Conservation (phyloP, 2,329 filamentous ascomycete genomes). For the Parafenestella ontariensis region DNA sequence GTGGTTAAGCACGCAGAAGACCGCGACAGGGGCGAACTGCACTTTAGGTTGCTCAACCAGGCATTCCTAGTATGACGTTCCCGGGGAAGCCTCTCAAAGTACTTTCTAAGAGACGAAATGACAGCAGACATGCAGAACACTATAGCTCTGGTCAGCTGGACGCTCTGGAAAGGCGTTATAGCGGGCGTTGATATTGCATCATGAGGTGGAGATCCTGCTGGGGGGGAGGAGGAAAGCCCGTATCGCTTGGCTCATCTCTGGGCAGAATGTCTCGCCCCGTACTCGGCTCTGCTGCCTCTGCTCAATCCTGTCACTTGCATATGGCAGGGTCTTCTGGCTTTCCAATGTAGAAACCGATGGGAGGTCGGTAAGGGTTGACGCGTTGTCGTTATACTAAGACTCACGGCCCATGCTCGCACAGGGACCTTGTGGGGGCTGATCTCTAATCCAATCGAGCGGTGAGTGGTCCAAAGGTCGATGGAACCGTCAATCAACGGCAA, state of each 20-base stretch:
- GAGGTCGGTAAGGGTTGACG: constrained; percentile 1
- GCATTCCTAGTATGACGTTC: constrained; percentile 10
- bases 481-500: constrained; percentile 1
- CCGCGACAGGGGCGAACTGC: constrained; percentile 8
- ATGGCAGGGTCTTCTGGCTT: not conserved
- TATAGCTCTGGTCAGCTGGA: constrained; percentile 11
- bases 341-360: constrained; percentile 2
- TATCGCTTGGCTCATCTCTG: constrained; percentile 10
- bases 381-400: constrained; percentile 11
- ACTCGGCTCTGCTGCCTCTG: constrained; percentile 11
- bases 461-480: not conserved
- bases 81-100: constrained; percentile 14
- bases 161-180: constrained; percentile 4
- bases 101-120: constrained; percentile 8
- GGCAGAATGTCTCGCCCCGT: constrained; percentile 2
- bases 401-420: constrained; percentile 8
- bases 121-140: constrained; percentile 15
- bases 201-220: constrained; percentile 6
- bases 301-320: constrained; percentile 8
- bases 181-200: constrained; percentile 13
- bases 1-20: constrained; percentile 9
- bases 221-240: not conserved
- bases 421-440: constrained; percentile 11
- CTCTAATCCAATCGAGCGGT: constrained; percentile 3
- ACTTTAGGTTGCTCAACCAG: constrained; percentile 14